These are phyloP conservation scores for Leishmania amazonensis DNA, from an alignment of 208 protist species.

Conservation along the genomic window DNA sequence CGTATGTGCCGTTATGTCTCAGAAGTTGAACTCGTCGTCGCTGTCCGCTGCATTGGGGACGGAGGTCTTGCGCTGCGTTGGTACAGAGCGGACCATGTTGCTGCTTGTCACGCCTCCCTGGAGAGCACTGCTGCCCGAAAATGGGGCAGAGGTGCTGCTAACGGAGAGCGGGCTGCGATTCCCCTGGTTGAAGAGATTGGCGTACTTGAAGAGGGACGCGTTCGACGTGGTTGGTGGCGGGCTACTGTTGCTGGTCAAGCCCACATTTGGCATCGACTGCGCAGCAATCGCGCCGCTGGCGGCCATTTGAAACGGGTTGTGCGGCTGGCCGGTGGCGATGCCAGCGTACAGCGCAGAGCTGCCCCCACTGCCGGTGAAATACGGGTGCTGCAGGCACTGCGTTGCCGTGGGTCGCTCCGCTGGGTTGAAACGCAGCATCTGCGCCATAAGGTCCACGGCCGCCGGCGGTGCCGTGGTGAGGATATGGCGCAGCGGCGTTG, in stretches of 20 bases:
- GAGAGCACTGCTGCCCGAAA: constrained; percentile 26
- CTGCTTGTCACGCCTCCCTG: constrained; percentile 27
- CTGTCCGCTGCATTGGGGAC: constrained; percentile 37
- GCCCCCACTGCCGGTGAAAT: constrained; percentile 89
- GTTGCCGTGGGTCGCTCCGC: constrained; percentile 93
- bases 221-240: constrained; percentile 42
- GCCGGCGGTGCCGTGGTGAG: constrained; percentile 90
- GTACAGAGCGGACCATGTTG: constrained; percentile 32
- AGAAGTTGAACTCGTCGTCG: constrained; percentile 91
- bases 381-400: constrained; percentile 95
- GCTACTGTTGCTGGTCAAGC: constrained; percentile 50
- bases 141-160: constrained; percentile 18
- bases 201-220: constrained; percentile 55
- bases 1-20: neutral
- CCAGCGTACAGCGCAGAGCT: constrained; percentile 79
- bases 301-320: constrained; percentile 89
- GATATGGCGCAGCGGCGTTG: constrained; percentile 89
- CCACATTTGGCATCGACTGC: constrained; percentile 32
- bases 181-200: constrained; percentile 62
- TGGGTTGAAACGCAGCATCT: constrained; percentile 96
- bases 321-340: constrained; percentile 83
- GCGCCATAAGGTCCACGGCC: constrained; percentile 96
- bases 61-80: constrained; percentile 32
- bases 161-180: constrained; percentile 54
- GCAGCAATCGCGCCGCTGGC: constrained; percentile 23